Conservation (phyloP, 192 early-diverging fungal species). For the Rhizoclosmatium globosum region DNA sequence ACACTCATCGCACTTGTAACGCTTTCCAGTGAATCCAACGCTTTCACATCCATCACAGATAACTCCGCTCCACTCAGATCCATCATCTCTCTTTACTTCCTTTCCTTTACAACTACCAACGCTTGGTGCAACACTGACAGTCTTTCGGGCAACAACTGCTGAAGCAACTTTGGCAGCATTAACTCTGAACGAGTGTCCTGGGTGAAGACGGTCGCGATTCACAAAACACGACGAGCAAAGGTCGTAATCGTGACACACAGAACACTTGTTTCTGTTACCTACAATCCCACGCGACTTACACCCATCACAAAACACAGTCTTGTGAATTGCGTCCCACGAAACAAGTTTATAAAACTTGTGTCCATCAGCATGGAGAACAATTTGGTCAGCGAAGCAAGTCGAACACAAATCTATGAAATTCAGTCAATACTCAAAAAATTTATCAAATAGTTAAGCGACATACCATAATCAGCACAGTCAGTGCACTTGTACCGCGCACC, state of each 20-base stretch:
- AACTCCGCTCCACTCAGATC: slow-evolving; percentile 27
- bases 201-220: background rate
- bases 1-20: slow-evolving; percentile 41
- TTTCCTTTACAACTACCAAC: background rate
- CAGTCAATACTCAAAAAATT: background rate
- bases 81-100: background rate
- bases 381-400: slow-evolving; percentile 13
- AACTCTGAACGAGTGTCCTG: background rate
- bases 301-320: slow-evolving; percentile 36
- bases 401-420: slow-evolving; percentile 27
- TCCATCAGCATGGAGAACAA: background rate
- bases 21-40: slow-evolving; percentile 23
- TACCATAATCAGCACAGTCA: slow-evolving; percentile 31
- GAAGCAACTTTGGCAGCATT: background rate
- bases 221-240: slow-evolving; percentile 20
- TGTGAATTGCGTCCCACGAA: slow-evolving; percentile 6
- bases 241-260: slow-evolving; percentile 24
- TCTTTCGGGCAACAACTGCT: no score
- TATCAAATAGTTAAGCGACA: background rate
- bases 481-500: slow-evolving; percentile 34
- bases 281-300: slow-evolving; percentile 33
- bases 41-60: slow-evolving; percentile 38
- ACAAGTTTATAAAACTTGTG: slow-evolving; percentile 26
- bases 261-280: slow-evolving; percentile 37
- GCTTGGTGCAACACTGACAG: no score